Percentiles rank a stretch among this genome's conserved stretches.
phyloP scores from a whole-genome alignment of 148 eudicot genomes.

The Vaccinium macrocarpon region DNA sequence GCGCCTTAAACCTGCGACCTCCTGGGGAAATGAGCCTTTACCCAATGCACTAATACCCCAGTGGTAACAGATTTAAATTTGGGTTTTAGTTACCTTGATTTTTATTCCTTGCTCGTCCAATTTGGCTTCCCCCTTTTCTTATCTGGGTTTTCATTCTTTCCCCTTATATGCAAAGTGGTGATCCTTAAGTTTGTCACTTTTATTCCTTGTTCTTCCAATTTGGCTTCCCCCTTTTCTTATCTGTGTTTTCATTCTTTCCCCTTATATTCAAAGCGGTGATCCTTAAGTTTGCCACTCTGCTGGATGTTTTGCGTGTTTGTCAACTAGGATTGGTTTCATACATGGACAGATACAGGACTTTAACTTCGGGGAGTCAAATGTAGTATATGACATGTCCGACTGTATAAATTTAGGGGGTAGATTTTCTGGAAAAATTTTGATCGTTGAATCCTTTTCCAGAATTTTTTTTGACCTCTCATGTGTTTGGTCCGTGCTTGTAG shows the following conservation, averaged over 20 bases:
- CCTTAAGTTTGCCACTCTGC: not conserved
- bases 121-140: not conserved
- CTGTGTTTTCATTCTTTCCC: not conserved
- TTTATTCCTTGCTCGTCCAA: not conserved
- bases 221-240: not conserved
- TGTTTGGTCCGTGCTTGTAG: not conserved
- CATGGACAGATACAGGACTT: not conserved
- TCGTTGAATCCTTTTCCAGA: not conserved
- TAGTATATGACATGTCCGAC: too few species aligned
- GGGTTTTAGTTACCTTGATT: not conserved
- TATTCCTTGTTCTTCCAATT: constrained; percentile 1
- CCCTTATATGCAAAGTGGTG: not conserved
- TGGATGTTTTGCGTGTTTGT: not conserved
- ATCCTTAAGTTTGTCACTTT: not conserved
- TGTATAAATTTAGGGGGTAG: not conserved
- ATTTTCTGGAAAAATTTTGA: not conserved
- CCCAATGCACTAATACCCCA: not conserved
- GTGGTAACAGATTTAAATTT: not conserved
- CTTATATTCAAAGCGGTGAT: not conserved
- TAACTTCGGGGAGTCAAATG: not conserved
- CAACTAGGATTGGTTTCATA: not conserved
- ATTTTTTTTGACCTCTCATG: not conserved
- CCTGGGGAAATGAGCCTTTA: not conserved
- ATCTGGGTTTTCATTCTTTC: not conserved
- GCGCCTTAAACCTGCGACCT: not conserved